Evolutionary conservation across 2,329 filamentous ascomycete genomes (phyloP), one percentile per base, ranked within the genome.

Genomic region (Cladophialophora carrionii): DNA sequence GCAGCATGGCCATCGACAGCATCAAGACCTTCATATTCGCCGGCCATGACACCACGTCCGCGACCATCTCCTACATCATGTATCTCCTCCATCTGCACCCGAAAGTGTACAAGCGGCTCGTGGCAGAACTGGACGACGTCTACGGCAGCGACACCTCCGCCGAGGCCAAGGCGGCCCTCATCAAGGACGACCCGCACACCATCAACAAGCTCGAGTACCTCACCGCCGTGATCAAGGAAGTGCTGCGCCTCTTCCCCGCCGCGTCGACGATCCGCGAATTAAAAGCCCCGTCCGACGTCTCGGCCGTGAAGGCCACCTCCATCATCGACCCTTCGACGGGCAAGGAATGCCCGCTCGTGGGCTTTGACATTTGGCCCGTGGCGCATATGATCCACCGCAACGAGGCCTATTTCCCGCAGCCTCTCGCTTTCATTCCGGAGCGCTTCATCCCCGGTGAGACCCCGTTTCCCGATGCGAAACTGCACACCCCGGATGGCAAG

Each of bases 181-280:
- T 87, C 22, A 72, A 75, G 37, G 67, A 76, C 1, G 74, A 83
- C 29, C 79, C 82, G 0, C 72, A 77, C 29, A 75, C 82, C 3
- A 76, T 87, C 57, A 84, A 83, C 72, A 75, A 79, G 49, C 76
- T 87, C 26, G 77, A 79, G 0, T 86, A 84, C 71, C 84, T 83
- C 2, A 74, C 74, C 4, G 83, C 83, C 29, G 78, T 84, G 7
- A 78, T 85, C 66, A 83, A 83, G 64, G 85, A 87, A 73, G 78
- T 79, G 0, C 75, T 87, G 2, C 78, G 84, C 4, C 70, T 86
- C 37, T 82, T 80, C 70, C 82, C 82, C 0, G 79, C 83, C 57
- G 70, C 67, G 29, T 63, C 61, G 26, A 65, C 66, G 43, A 66
- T 70, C 51, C 69, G 72, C 34, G 61, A 52, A 17, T 51, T 66